These are phyloP conservation scores for Pyrenochaeta sp. DNA, from an alignment of 2,329 filamentous ascomycete genomes.

Conservation along the genomic window DNA sequence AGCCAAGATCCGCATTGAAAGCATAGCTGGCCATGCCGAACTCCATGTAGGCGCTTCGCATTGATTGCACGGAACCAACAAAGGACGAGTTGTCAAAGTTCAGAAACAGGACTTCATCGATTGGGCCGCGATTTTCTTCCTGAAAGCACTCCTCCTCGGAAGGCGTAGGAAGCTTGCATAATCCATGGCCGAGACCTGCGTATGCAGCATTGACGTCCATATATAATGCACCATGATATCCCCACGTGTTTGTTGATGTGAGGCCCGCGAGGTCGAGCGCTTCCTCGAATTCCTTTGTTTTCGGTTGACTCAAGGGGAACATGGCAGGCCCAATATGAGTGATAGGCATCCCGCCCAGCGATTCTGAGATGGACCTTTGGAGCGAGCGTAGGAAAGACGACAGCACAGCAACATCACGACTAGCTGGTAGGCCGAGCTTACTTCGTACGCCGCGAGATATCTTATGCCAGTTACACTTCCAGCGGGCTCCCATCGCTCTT, in stretches of 20 bases:
- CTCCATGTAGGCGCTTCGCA: slow-evolving; percentile 13
- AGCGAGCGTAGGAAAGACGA: slow-evolving; percentile 23
- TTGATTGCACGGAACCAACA: slow-evolving; percentile 22
- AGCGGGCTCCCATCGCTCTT: slow-evolving; percentile 1
- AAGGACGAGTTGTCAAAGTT: slow-evolving; percentile 38
- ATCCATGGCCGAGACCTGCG: slow-evolving; percentile 20
- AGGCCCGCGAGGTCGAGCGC: slow-evolving; percentile 25
- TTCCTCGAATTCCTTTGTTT: slow-evolving; percentile 22
- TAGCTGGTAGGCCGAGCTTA: slow-evolving; percentile 16
- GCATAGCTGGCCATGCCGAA: slow-evolving; percentile 9
- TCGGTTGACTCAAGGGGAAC: slow-evolving; percentile 18
- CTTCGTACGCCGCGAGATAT: slow-evolving; percentile 11
- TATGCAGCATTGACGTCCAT: slow-evolving; percentile 29
- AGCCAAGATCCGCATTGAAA: slow-evolving; percentile 26
- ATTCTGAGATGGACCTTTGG: slow-evolving; percentile 20
- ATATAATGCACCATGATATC: slow-evolving; percentile 6
- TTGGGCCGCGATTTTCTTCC: slow-evolving; percentile 9
- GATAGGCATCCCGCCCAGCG: slow-evolving; percentile 15
- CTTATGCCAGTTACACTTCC: slow-evolving; percentile 6
- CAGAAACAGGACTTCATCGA: slow-evolving; percentile 30
- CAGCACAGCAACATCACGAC: slow-evolving; percentile 22
- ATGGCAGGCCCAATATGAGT: slow-evolving; percentile 22
- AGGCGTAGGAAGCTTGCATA: slow-evolving; percentile 20
- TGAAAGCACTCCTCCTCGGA: slow-evolving; percentile 7
- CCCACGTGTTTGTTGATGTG: slow-evolving; percentile 5